Base-by-base conservation (phyloP, 2,329 filamentous ascomycete genomes). In the Didymella sp. region DNA sequence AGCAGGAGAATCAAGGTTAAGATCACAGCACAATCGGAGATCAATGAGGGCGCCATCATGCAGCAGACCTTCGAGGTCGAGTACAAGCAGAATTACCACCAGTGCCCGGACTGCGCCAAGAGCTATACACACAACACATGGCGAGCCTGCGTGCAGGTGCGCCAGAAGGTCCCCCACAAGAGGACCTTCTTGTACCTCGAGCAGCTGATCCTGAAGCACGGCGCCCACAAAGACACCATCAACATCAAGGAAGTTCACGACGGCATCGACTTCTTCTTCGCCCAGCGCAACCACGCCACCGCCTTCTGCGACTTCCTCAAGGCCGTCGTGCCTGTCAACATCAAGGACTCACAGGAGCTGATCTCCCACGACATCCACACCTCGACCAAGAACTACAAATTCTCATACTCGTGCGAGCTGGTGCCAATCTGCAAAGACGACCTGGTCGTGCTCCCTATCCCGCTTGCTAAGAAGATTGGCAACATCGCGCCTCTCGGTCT, bases 211-310 rank as follows among this genome's bases (percentile, higher is more conserved):
- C 82, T 99, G 68, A 98, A 97, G 82, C 92, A 98, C 76, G 86
- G 86, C 53, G 95, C 94, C 4, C 73, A 76, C 62, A 74, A 87
- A 63, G 93, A 99, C 67, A 95, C 94, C 0, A 93, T 97, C 78
- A 99, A 98, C 76, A 99, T 99, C 79, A 97, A 96, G 75, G 95
- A 99, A 79, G 90, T 91, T 25, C 93, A 93, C 78, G 92, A 97
- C 68, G 95, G 95, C 1, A 88, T 99, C 58, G 95, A 99, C 75
- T 99, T 99, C 77, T 99, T 89, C 83, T 99, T 95, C 73, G 85
- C 91, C 0, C 87, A 90, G 56, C 84, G 91, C 69, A 99, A 97
- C 72, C 90, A 96, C 68, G 94, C 93, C 7, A 92, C 96, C 72
- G 92, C 91, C 71, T 94, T 96, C 75, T 86, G 96, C 59, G 93